Evolutionary conservation across 768 basidiomycete species (phyloP), one percentile per base, ranked within the genome.

Genomic region (Sarcomyxa edulis): DNA sequence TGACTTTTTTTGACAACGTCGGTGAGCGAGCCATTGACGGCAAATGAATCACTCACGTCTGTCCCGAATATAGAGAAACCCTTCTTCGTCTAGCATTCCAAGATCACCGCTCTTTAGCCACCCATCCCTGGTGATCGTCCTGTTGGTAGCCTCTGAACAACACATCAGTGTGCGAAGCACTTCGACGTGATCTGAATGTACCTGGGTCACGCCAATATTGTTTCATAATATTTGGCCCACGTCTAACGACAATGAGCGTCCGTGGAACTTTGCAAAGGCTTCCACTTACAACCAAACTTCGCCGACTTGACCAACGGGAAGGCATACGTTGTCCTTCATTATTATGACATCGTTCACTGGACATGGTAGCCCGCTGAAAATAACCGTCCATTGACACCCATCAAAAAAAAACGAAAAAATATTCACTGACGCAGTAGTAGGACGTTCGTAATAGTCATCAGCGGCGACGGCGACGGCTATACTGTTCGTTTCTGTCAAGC

Each of bases 171-270:
- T 2, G 12, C 4, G 2, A 16, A 32, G 9, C 12, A 12, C 5
- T 21, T 21, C 5, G 6, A 14, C 9, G 11, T 8, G 15, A 16
- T 20, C 16, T 4, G 2, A 14, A 23, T 50, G 24, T 36, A 65
- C 72, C 64, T 52, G 56, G 58, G 46, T 78, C 74, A 18, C 60
- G 53, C 69, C 71, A 75, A 45, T 77, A 77, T 8, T 52, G 62
- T 43, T 68, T 64, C 72, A 76, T 74, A n/a, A 75, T 51, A 50
- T 74, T 70, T 6, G 69, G 64, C 5, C 74, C 74, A 28, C 61
- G 63, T 15, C 50, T 51, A 15, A 18, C 26, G 31, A 25, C 19
- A 28, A 16, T 32, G n/a, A 5, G n/a, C 5, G 24, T 49, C 27
- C 28, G 43, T 15, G n/a, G n/a, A n/a, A n/a, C n/a, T n/a, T n/a